Base-by-base conservation (phyloP, 805 yeast genomes). In the Saccharomycopsis schoenii region DNA sequence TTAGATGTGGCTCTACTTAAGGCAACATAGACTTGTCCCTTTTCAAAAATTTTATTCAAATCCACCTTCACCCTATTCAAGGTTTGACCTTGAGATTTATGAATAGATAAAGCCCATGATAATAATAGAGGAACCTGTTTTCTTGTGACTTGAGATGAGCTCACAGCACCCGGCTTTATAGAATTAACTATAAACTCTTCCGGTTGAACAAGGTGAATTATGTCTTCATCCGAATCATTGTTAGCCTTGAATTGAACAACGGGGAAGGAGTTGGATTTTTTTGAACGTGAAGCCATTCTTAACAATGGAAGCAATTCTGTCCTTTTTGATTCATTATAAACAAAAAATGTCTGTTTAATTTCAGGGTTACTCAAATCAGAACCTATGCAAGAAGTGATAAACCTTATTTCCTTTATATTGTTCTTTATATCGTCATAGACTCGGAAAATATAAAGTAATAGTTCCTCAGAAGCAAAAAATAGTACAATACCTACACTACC, bases 61-160 rank as follows among this genome's bases (percentile, higher is more conserved):
- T 88, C 92, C 12, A 88, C 89, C 64, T 81, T 82, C 2, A 88
- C 84, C 64, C 89, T 71, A 51, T 81, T 83, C 55, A 88, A 77
- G 0, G 96, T 87, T 73, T 88, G 96, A 1, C 96, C 96, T 70
- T 88, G 96, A 0, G 94, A 83, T 69, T 88, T 88, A 69, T 88
- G 96, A 58, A 88, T 88, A 0, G 94, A 88, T 66, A 88, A 71
- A 0, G 96, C 91, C 94, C 94, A 88, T 25, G 94, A 84, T 42
- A 88, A 72, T 61, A 86, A 75, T 37, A 88, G 73, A 0, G 96
- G 96, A 1, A 87, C 66, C 68, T 88, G 96, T 0, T 65, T 69
- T 68, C 92, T 76, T 17, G 86, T 88, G 70, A 86, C 89, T 70
- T 89, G 92, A 64, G 85, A 91, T n/a, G 88, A 76, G 0, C 78